A percentile compares a stretch with the other conserved stretches of the same genome.
These are phyloP conservation scores for Gossypioides kirkii DNA, from an alignment of 345 rosid genomes.

Conservation along the genomic window DNA sequence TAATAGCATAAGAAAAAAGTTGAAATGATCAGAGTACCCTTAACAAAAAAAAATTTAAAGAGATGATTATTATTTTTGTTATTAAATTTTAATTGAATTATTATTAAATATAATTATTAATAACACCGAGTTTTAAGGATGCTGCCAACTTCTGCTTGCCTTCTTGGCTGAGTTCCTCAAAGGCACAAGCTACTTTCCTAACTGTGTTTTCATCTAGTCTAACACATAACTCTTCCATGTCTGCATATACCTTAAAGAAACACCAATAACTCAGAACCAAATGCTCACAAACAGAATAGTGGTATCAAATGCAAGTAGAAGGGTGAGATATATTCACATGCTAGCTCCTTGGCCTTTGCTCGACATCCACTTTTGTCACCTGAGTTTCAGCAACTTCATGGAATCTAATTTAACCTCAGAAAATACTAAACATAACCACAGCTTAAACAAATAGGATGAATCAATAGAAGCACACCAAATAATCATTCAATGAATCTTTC, in stretches of 20 bases:
- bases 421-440: not conserved
- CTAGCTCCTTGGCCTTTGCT: slow-evolving; percentile 92
- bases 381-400: slow-evolving; percentile 14
- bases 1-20: too few species aligned
- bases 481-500: too few species aligned
- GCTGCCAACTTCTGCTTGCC: slow-evolving; percentile 48
- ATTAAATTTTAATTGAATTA: too few species aligned
- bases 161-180: slow-evolving; percentile 52
- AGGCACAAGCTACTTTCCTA: slow-evolving; percentile 57
- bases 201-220: slow-evolving; percentile 74
- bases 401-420: slow-evolving; percentile 1
- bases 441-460: not conserved
- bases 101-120: too few species aligned
- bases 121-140: too few species aligned
- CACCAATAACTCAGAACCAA: slow-evolving; percentile 5
- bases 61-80: too few species aligned
- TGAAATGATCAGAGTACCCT: too few species aligned
- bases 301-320: slow-evolving; percentile 40
- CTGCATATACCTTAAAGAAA: slow-evolving; percentile 58
- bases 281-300: too few species aligned
- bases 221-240: slow-evolving; percentile 85
- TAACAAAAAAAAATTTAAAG: too few species aligned
- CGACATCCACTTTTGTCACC: slow-evolving; percentile 96
- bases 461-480: slow-evolving; percentile 2
- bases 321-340: slow-evolving; percentile 7